Percentiles rank a stretch among this genome's conserved stretches.
Conservation (phyloP, 352 stramenopile genomes). For the Globisporangium spiculum region DNA sequence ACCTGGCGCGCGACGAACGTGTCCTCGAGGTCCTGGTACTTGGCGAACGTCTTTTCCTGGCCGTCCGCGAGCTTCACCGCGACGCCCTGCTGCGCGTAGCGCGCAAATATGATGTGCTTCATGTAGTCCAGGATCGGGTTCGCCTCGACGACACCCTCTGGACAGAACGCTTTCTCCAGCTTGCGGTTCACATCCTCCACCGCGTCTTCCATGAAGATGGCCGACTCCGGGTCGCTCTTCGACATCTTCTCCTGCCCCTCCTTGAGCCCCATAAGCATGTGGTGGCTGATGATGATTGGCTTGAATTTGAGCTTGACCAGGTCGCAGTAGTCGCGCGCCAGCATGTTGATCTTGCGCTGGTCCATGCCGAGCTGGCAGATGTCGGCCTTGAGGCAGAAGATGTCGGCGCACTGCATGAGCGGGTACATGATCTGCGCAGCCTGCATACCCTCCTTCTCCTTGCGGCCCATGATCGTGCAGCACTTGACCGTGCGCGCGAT, state of each 20-base stretch:
- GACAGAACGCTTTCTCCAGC: conserved; percentile 98
- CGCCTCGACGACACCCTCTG: conserved; percentile 77
- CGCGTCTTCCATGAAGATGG: conserved; percentile 99
- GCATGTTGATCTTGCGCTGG: conserved; percentile 99
- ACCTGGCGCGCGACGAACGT: conserved; percentile 90
- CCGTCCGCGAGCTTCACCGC: conserved; percentile 46
- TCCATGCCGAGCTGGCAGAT: conserved; percentile 99
- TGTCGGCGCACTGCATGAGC: conserved; percentile 98
- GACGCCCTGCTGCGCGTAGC: conserved; percentile 52
- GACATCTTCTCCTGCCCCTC: conserved; percentile 99
- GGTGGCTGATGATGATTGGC: conserved; percentile 97
- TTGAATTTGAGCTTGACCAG: conserved; percentile 92
- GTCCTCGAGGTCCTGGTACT: conserved; percentile 88
- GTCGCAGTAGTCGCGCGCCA: conserved; percentile 98
- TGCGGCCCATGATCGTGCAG: conserved; percentile 99
- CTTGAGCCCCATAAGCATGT: conserved; percentile 99
- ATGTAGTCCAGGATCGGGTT: conserved; percentile 98
- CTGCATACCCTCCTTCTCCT: conserved; percentile 89
- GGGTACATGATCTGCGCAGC: conserved; percentile 96
- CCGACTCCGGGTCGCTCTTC: conserved; percentile 97
- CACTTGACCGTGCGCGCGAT: conserved; percentile 96
- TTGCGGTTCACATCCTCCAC: conserved; percentile 94
- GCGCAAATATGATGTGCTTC: conserved; percentile 95
- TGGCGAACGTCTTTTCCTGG: conserved; percentile 80
- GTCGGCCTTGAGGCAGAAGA: conserved; percentile 99